Evolutionary conservation across 1,284 basidiomycete genomes (phyloP).

Genomic region (Trichosporon sp.): DNA sequence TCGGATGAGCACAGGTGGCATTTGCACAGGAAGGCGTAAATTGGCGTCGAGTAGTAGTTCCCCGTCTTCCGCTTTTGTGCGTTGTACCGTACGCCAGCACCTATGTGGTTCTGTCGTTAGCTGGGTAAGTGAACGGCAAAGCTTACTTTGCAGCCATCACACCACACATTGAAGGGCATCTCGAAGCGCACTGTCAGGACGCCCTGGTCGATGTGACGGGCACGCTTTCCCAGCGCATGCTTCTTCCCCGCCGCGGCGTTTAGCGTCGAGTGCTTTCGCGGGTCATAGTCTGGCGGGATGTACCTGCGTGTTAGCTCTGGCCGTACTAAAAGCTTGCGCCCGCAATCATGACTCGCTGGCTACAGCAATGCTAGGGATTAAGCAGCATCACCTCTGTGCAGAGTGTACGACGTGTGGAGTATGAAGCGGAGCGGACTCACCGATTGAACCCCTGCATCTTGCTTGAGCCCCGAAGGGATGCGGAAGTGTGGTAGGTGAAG

Average conservation of each 20-base stretch:
- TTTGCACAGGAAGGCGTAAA: constrained; percentile 92
- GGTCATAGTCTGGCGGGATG: constrained; percentile 88
- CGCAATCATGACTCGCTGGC: no score
- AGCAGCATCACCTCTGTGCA: no score
- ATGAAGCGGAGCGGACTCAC: constrained; percentile 13
- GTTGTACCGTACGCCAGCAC: constrained; percentile 96
- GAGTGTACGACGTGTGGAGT: neutral
- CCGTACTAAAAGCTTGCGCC: no score
- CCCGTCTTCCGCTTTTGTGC: constrained; percentile 96
- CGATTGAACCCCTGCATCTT: constrained; percentile 66
- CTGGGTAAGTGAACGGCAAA: neutral
- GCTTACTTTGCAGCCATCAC: constrained; percentile 69
- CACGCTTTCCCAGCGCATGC: constrained; percentile 87
- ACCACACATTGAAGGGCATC: constrained; percentile 96
- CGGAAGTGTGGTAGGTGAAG: neutral
- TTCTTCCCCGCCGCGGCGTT: constrained; percentile 72
- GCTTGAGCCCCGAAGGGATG: neutral
- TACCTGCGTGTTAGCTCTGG: constrained; percentile 65
- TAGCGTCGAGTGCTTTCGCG: constrained; percentile 68
- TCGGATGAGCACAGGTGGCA: constrained; percentile 87
- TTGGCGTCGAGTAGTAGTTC: constrained; percentile 89
- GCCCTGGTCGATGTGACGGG: constrained; percentile 82
- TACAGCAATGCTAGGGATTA: no score
- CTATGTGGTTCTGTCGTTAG: constrained; percentile 65
- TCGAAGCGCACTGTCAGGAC: constrained; percentile 86